Evolutionary conservation across 768 basidiomycete species (phyloP), one percentile per base, ranked within the genome.

Genomic region (Boletus pseudo-olivaceus): DNA sequence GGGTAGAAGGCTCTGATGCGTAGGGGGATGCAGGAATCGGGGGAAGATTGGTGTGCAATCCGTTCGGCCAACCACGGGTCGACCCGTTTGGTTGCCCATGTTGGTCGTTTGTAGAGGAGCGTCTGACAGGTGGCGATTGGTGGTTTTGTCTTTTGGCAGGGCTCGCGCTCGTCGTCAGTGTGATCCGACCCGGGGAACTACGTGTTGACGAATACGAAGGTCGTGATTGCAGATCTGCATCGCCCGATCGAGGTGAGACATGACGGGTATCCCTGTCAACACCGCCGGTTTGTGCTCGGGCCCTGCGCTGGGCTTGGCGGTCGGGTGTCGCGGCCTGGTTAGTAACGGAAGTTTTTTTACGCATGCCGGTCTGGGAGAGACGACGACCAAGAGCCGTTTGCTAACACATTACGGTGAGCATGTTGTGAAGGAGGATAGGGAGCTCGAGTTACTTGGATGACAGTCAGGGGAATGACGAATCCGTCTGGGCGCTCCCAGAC

Each of bases 401-500:
- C 87, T 89, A 48, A 45, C 37, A 17, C 38, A 58, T 49, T 41
- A 50, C 14, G 34, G 43, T 61, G 39, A 57, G 62, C 26, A 32
- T 10, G 42, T 46, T 39, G 32, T 27, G 49, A 37, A 49, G 6
- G 47, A 48, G 37, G 49, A 43, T 14, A 50, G 30, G 29, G 39
- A 30, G 46, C 6, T n/a, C 42, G 62, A 39, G 75, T 63, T 62
- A 84, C 91, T 79, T 96, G 93, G 17, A 96, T 84, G 60, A 93
- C 82, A 12, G 87, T 87, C 48, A 98, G 75, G 34, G 94, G 94
- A 56, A 98, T 96, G 30, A 98, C 88, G 67, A 97, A 94, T 33
- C 85, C 89, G 23, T 78, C 72, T 14, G 94, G 94, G n/a, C 88
- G 81, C 54, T 91, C 91, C 94, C 94, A 98, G 34, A 91, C 87